Percentiles rank a stretch among this genome's conserved stretches.
Evolutionary conservation across 768 basidiomycete species (phyloP).

Genomic region (Agaricus blazei): DNA sequence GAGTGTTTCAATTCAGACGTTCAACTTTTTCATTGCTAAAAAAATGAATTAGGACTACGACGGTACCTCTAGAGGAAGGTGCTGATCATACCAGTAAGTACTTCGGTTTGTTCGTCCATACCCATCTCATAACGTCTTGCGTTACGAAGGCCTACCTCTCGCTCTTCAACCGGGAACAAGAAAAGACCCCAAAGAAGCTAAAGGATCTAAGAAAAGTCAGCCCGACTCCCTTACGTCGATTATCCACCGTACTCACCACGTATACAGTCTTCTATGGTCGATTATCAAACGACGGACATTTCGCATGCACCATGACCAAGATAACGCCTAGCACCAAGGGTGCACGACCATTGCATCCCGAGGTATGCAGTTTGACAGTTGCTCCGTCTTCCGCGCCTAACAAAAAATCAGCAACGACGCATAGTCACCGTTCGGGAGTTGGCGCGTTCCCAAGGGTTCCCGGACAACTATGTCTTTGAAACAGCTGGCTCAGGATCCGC

Average conservation of each 20-base stretch:
- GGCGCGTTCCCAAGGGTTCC: slow-evolving; percentile 76
- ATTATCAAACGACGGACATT: slow-evolving; percentile 44
- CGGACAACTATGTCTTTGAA: slow-evolving; percentile 60
- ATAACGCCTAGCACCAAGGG: slow-evolving; percentile 47
- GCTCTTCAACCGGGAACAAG: slow-evolving; percentile 29
- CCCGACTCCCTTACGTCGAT: no score
- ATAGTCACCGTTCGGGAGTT: slow-evolving; percentile 62
- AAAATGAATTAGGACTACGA: slow-evolving; percentile 35
- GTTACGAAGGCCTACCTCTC: slow-evolving; percentile 35
- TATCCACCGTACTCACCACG: background rate
- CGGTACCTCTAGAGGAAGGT: slow-evolving; percentile 45
- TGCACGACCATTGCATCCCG: slow-evolving; percentile 38
- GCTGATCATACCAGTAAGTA: slow-evolving; percentile 47
- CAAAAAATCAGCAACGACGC: slow-evolving; percentile 56
- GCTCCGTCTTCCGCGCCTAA: background rate
- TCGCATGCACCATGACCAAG: slow-evolving; percentile 61
- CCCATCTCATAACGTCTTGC: background rate
- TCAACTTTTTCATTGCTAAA: background rate
- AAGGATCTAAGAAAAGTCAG: background rate
- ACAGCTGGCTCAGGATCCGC: slow-evolving; percentile 34
- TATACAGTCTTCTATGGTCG: slow-evolving; percentile 50
- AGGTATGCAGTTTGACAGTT: slow-evolving; percentile 18
- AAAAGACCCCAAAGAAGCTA: background rate
- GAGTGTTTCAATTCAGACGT: slow-evolving; percentile 15
- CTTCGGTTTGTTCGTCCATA: background rate